These are phyloP conservation scores for Fusarium avenaceum DNA, from an alignment of 2,329 filamentous ascomycete genomes.

Conservation along the genomic window DNA sequence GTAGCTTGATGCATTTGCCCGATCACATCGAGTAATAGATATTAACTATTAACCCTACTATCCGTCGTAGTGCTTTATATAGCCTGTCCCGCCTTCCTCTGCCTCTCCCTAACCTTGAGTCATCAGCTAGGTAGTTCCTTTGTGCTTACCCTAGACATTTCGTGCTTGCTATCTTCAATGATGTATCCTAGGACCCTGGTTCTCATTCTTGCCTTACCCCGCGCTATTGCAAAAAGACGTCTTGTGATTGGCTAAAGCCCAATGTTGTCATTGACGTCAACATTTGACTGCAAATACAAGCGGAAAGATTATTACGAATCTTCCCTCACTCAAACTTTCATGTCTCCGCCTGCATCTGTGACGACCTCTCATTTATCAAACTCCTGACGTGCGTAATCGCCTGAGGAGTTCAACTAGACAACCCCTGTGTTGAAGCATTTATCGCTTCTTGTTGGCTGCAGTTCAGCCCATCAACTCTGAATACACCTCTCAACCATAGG, in stretches of 20 bases:
- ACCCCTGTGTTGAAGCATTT: not conserved
- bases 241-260: constrained; percentile 46
- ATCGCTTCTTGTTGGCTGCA: not conserved
- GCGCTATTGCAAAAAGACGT: constrained; percentile 44
- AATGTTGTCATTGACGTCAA: constrained; percentile 45
- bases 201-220: constrained; percentile 29
- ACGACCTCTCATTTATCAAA: not conserved
- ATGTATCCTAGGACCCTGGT: constrained; percentile 11
- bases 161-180: constrained; percentile 41
- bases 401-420: not conserved
- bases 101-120: not conserved
- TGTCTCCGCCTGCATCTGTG: not conserved
- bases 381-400: constrained; percentile 4
- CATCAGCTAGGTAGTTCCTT: not conserved
- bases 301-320: constrained; percentile 15
- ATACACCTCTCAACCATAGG: constrained; percentile 1
- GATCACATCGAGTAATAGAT: constrained; percentile 43
- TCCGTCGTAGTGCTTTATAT: constrained; percentile 4
- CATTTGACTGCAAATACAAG: constrained; percentile 15
- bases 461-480: constrained; percentile 1
- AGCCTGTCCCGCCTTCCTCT: not conserved
- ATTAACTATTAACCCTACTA: too few species aligned
- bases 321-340: constrained; percentile 4
- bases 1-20: constrained; percentile 28
- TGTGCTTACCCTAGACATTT: constrained; percentile 24